These are phyloP conservation scores for Coemansia sp. DNA, from an alignment of 192 early-diverging fungal genomes.

Conservation along the genomic window DNA sequence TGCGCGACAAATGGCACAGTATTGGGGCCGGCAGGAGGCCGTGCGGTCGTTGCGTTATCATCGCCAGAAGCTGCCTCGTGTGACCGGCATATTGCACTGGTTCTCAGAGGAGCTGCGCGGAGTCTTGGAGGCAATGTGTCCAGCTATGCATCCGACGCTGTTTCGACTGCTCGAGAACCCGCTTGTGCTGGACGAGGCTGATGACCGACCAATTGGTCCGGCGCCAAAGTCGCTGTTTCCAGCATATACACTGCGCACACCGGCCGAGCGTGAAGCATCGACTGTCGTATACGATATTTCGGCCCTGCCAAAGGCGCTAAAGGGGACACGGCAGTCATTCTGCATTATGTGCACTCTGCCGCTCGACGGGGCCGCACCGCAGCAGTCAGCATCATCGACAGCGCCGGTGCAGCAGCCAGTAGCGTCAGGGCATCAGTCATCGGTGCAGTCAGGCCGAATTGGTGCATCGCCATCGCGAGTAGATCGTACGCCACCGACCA, in stretches of 20 bases:
- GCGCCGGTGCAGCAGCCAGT: neutral
- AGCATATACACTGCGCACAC: conserved; percentile 26
- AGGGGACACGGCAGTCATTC: conserved; percentile 54
- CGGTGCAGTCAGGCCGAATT: neutral
- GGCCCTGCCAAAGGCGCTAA: conserved; percentile 43
- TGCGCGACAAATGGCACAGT: conserved; percentile 54
- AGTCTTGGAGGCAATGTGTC: conserved; percentile 48
- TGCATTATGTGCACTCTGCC: conserved; percentile 53
- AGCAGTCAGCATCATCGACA: neutral
- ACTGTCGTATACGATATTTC: conserved; percentile 44
- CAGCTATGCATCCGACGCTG: conserved; percentile 43
- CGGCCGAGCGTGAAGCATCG: conserved; percentile 10
- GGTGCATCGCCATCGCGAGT: neutral
- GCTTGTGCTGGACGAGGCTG: conserved; percentile 30
- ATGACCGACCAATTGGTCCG: conserved; percentile 6
- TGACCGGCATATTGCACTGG: conserved; percentile 51
- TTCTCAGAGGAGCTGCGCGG: conserved; percentile 53
- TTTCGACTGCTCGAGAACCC: conserved; percentile 52
- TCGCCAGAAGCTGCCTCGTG: conserved; percentile 46
- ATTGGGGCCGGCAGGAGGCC: conserved; percentile 47
- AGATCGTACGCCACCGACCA: conserved; percentile 10
- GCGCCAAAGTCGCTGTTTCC: conserved; percentile 49
- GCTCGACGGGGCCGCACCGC: conserved; percentile 14
- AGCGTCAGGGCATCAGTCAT: too few relatives aligned
- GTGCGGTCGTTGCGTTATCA: conserved; percentile 41